These are phyloP conservation scores for Tephrocybe sp. DNA, from an alignment of 768 basidiomycete genomes.

Conservation along the genomic window DNA sequence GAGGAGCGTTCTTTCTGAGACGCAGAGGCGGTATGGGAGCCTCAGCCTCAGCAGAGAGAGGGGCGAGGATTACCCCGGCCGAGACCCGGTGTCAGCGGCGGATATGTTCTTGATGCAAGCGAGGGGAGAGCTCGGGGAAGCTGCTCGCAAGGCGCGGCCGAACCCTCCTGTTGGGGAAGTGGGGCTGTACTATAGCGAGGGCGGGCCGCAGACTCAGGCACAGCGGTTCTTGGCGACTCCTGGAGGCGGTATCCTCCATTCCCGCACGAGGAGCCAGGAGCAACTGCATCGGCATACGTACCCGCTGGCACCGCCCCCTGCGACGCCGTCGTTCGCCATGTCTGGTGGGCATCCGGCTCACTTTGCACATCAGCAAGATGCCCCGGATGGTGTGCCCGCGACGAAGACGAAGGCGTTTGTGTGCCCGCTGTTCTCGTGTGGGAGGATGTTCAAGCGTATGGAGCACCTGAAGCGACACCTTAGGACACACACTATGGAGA, in stretches of 20 bases:
- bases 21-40: slow-evolving; percentile 18
- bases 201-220: slow-evolving; percentile 18
- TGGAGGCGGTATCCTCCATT: slow-evolving; percentile 14
- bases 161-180: slow-evolving; percentile 28
- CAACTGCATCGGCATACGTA: slow-evolving; percentile 29
- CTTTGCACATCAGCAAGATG: slow-evolving; percentile 26
- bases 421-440: slow-evolving; percentile 84
- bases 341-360: slow-evolving; percentile 22
- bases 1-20: slow-evolving; percentile 23
- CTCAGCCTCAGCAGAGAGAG: slow-evolving; percentile 22
- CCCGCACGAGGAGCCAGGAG: slow-evolving; percentile 32
- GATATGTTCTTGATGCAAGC: slow-evolving; percentile 70
- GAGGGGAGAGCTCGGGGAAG: slow-evolving; percentile 47
- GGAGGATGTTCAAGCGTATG: slow-evolving; percentile 85
- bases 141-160: slow-evolving; percentile 29
- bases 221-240: slow-evolving; percentile 10
- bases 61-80: slow-evolving; percentile 22
- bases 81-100: slow-evolving; percentile 48
- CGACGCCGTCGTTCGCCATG: slow-evolving; percentile 12
- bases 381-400: slow-evolving; percentile 24
- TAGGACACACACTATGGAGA: slow-evolving; percentile 87
- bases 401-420: slow-evolving; percentile 66
- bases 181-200: slow-evolving; percentile 30
- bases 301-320: slow-evolving; percentile 20
- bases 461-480: slow-evolving; percentile 90